Evolutionary conservation across 2,329 filamentous ascomycete species (phyloP).

Genomic region (Lanzia echinophila): DNA sequence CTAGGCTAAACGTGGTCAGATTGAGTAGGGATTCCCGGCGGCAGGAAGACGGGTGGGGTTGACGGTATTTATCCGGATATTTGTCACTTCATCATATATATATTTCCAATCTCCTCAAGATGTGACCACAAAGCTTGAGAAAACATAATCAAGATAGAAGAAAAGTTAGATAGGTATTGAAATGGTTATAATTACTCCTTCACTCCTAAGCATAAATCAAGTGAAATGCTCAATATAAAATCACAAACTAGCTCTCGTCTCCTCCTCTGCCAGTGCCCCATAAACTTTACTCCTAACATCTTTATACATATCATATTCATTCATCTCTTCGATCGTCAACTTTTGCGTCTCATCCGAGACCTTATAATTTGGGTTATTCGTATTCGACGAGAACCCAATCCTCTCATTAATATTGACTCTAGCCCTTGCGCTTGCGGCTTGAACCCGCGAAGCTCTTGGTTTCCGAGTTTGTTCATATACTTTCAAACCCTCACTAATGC

Average conservation of each 20-base stretch:
- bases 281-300: slow-evolving; percentile 37
- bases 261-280: not conserved
- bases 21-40: slow-evolving; percentile 3
- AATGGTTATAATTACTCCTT: not conserved
- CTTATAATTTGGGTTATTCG: slow-evolving; percentile 45
- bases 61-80: not conserved
- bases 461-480: slow-evolving; percentile 45
- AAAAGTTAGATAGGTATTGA: not conserved
- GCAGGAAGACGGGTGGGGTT: slow-evolving; percentile 1
- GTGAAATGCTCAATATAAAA: too few species aligned
- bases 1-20: not conserved
- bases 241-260: slow-evolving; percentile 6
- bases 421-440: slow-evolving; percentile 49
- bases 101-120: too few species aligned
- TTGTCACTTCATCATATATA: not conserved
- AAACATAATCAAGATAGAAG: not conserved
- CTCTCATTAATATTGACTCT: slow-evolving; percentile 53
- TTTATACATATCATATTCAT: slow-evolving; percentile 53
- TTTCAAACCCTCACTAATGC: slow-evolving; percentile 35
- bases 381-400: slow-evolving; percentile 32
- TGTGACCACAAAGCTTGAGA: too few species aligned
- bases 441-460: slow-evolving; percentile 47
- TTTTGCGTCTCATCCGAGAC: slow-evolving; percentile 53
- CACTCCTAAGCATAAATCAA: not conserved
- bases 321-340: slow-evolving; percentile 63